Percentiles rank a stretch among this genome's conserved stretches.
Evolutionary conservation across 768 basidiomycete genomes (phyloP).

Genomic region (Nevesoporus exiguus): DNA sequence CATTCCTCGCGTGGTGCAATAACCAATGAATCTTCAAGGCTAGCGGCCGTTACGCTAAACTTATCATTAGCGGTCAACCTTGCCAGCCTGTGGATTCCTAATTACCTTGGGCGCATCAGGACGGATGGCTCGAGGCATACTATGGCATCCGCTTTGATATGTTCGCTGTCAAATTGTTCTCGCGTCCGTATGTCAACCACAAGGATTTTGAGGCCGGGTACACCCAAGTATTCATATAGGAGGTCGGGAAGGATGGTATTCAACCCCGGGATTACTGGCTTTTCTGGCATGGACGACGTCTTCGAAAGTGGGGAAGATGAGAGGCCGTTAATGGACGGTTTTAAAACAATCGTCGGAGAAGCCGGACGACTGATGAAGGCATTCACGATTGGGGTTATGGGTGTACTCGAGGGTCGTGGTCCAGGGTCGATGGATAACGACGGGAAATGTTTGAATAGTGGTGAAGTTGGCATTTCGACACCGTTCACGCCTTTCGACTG

Average conservation of each 20-base stretch:
- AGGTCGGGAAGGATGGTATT: slow-evolving; percentile 60
- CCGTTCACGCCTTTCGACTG: slow-evolving; percentile 31
- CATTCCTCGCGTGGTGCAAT: slow-evolving; percentile 69
- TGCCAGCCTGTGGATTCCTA: background rate
- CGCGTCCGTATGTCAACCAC: slow-evolving; percentile 82
- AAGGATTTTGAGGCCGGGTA: slow-evolving; percentile 53
- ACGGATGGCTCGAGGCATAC: slow-evolving; percentile 87
- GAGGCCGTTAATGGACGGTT: slow-evolving; percentile 41
- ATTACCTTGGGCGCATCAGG: slow-evolving; percentile 64
- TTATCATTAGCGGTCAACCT: slow-evolving; percentile 8
- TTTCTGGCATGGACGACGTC: slow-evolving; percentile 29
- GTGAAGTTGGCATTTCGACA: slow-evolving; percentile 31
- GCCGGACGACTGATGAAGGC: slow-evolving; percentile 60
- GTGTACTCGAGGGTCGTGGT: slow-evolving; percentile 67
- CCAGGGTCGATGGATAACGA: slow-evolving; percentile 44
- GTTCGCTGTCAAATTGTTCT: slow-evolving; percentile 70
- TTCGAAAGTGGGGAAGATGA: slow-evolving; percentile 33
- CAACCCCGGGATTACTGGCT: slow-evolving; percentile 52
- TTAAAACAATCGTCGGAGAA: slow-evolving; percentile 49
- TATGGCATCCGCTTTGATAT: slow-evolving; percentile 63
- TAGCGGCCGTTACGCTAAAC: slow-evolving; percentile 58
- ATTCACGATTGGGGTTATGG: slow-evolving; percentile 55
- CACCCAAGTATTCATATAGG: slow-evolving; percentile 54
- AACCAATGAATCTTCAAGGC: slow-evolving; percentile 71
- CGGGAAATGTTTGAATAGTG: slow-evolving; percentile 36